Evolutionary conservation across 768 basidiomycete genomes (phyloP).

Genomic region (Russula lepida): DNA sequence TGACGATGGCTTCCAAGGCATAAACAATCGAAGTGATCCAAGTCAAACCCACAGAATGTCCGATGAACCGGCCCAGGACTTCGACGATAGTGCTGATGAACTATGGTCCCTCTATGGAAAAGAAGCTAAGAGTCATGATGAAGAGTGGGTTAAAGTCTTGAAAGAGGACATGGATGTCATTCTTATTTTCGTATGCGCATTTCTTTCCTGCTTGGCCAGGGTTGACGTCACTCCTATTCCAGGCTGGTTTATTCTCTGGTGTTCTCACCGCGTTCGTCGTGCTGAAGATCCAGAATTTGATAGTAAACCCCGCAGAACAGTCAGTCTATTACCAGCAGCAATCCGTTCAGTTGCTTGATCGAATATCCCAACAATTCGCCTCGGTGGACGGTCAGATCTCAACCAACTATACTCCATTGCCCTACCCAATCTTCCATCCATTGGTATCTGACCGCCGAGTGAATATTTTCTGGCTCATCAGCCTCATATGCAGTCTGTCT

Average conservation of each 20-base stretch:
- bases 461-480: neutral
- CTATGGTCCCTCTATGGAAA: neutral
- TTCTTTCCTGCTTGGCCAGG: neutral
- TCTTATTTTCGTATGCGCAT: neutral
- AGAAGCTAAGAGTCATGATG: neutral
- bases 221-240: neutral
- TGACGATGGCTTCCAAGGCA: neutral
- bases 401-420: neutral
- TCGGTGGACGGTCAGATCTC: neutral
- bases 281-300: neutral
- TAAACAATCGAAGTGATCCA: neutral
- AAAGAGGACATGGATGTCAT: neutral
- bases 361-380: neutral
- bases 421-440: neutral
- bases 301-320: neutral
- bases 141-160: neutral
- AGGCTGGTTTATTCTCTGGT: conserved; percentile 7
- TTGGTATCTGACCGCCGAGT: neutral
- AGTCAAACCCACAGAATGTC: neutral
- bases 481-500: neutral
- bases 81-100: neutral
- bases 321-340: neutral
- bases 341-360: neutral
- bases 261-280: neutral
- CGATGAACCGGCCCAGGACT: neutral